A percentile compares a stretch with the other conserved stretches of the same genome.
Evolutionary conservation across 257 asterid genomes (phyloP).

Genomic region (Salvia rosmarinus): DNA sequence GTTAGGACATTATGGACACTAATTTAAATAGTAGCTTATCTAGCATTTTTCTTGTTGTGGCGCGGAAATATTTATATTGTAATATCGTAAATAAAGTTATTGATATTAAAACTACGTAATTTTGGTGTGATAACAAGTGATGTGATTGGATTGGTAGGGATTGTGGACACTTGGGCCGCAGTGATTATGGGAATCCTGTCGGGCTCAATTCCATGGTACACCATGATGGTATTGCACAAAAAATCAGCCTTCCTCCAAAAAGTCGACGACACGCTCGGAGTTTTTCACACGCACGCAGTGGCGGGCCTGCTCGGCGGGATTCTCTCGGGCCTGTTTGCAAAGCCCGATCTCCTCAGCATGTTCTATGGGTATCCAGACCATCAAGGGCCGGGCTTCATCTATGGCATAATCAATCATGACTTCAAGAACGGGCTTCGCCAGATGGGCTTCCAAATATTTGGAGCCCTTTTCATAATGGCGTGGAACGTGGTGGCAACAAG

Average conservation of each 20-base stretch:
- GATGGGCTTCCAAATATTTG: slow-evolving; percentile 50
- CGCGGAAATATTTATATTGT: no score
- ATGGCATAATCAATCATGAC: slow-evolving; percentile 41
- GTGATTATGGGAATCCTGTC: slow-evolving; percentile 65
- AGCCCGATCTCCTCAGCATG: slow-evolving; percentile 46
- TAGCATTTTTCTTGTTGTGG: no score
- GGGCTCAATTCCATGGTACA: slow-evolving; percentile 76
- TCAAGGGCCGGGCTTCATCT: slow-evolving; percentile 52
- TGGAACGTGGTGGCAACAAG: slow-evolving; percentile 61
- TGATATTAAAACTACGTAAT: no score
- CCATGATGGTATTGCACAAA: slow-evolving; percentile 84
- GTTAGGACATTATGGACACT: no score
- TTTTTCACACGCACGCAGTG: slow-evolving; percentile 68
- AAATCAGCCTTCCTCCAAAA: slow-evolving; percentile 61
- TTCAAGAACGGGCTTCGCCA: slow-evolving; percentile 44
- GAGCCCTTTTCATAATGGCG: slow-evolving; percentile 49
- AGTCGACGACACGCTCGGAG: slow-evolving; percentile 74
- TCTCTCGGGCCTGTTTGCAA: slow-evolving; percentile 65
- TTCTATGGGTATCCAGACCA: slow-evolving; percentile 28
- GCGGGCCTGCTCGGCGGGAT: slow-evolving; percentile 73
- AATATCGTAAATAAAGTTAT: no score
- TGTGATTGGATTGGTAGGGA: no score
- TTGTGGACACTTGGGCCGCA: slow-evolving; percentile 83
- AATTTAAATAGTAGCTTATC: no score
- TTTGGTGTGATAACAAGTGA: no score